Percentiles rank a stretch among this genome's conserved stretches.
phyloP scores from a whole-genome alignment of 2,329 filamentous ascomycete genomes.

The Calonectria fujianensis region DNA sequence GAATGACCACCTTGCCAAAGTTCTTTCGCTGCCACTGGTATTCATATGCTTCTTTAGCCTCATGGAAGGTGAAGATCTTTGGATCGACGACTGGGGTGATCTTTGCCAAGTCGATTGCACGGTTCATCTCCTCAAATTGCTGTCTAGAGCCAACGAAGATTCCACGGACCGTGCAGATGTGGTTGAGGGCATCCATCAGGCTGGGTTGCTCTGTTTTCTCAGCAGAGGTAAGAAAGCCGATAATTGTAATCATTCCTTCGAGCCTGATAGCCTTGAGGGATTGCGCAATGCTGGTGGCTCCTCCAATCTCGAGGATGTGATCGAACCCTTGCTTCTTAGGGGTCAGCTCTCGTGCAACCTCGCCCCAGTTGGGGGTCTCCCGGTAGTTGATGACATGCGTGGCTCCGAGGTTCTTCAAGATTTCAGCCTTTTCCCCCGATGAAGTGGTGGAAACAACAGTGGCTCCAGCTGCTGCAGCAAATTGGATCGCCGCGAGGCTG shows the following conservation, averaged over 20 bases:
- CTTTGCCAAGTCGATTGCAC: conserved; percentile 16
- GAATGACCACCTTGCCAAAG: conserved; percentile 26
- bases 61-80: conserved; percentile 5
- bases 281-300: conserved; percentile 69
- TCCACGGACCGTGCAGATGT: conserved; percentile 28
- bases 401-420: conserved; percentile 71
- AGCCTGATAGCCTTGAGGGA: conserved; percentile 57
- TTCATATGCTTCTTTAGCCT: conserved; percentile 21
- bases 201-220: background rate
- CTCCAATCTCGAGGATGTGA: conserved; percentile 75
- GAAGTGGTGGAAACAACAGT: conserved; percentile 76
- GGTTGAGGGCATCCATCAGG: conserved; percentile 14
- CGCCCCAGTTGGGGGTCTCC: conserved; percentile 71
- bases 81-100: conserved; percentile 34
- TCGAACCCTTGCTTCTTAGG: conserved; percentile 67
- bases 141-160: conserved; percentile 26
- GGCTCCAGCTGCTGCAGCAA: conserved; percentile 69
- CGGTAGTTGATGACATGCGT: conserved; percentile 76
- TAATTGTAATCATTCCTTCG: conserved; percentile 60
- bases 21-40: conserved; percentile 25
- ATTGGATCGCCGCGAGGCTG: conserved; percentile 35
- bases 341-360: conserved; percentile 70
- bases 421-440: conserved; percentile 67
- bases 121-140: conserved; percentile 35
- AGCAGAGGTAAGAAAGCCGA: conserved; percentile 38